These are phyloP conservation scores for Debaryomyces castellii DNA, from an alignment of 805 yeast genomes.

Conservation along the genomic window DNA sequence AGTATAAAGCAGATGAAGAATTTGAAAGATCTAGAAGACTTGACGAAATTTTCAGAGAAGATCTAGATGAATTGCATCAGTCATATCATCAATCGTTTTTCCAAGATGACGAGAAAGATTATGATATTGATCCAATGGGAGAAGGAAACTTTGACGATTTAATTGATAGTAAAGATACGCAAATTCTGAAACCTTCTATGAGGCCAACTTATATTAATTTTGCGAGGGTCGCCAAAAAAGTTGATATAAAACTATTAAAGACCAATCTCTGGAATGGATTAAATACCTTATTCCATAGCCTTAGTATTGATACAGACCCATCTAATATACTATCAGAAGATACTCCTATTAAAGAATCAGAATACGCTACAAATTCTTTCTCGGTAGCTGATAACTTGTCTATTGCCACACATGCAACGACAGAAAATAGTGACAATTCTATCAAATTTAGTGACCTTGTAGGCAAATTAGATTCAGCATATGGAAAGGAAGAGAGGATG, in stretches of 20 bases:
- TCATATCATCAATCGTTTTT: conserved; percentile 16
- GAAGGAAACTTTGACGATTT: conserved; percentile 3
- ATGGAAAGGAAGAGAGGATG: conserved; percentile 53
- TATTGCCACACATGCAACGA: neutral
- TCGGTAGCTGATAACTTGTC: no score
- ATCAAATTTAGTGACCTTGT: conserved; percentile 32
- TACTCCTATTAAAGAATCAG: neutral
- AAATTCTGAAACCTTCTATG: conserved; percentile 4
- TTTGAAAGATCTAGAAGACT: conserved; percentile 4
- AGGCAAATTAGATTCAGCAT: conserved; percentile 47
- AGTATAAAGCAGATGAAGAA: conserved; percentile 46
- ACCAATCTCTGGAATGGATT: conserved; percentile 39
- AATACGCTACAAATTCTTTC: neutral
- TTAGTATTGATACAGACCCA: neutral
- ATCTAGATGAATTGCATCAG: conserved; percentile 17
- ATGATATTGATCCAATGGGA: conserved; percentile 6
- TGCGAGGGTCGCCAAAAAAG: conserved; percentile 42
- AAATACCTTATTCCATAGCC: neutral
- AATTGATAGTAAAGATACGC: conserved; percentile 9
- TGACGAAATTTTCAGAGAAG: conserved; percentile 3
- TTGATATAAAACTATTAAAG: conserved; percentile 39
- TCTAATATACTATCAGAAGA: neutral
- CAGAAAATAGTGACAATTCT: neutral
- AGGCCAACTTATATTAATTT: conserved; percentile 42
- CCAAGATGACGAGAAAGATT: conserved; percentile 7